phyloP scores from a whole-genome alignment of 768 basidiomycete genomes.

The Suillus spraguei region DNA sequence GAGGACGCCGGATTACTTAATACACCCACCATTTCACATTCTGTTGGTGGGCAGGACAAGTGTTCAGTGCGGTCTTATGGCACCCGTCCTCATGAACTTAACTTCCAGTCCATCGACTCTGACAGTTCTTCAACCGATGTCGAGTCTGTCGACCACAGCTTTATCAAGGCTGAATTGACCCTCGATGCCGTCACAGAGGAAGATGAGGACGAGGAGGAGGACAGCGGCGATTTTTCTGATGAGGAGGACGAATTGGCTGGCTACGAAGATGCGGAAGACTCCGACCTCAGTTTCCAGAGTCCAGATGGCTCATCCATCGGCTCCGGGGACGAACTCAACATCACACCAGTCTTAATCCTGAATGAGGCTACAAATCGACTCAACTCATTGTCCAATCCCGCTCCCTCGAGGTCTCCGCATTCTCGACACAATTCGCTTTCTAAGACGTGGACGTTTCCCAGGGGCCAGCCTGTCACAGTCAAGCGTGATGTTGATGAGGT shows the following conservation, averaged over 20 bases:
- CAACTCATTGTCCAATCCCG: conserved; percentile 14
- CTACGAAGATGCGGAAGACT: conserved; percentile 73
- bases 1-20: conserved; percentile 44
- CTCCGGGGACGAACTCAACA: conserved; percentile 50
- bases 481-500: conserved; percentile 47
- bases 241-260: conserved; percentile 61
- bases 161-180: conserved; percentile 44
- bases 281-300: conserved; percentile 48
- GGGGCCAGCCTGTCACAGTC: conserved; percentile 26
- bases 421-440: conserved; percentile 48
- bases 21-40: conserved; percentile 43
- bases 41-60: conserved; percentile 17
- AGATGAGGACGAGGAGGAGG: conserved; percentile 38
- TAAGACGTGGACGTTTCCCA: conserved; percentile 74
- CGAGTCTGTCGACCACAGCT: conserved; percentile 53
- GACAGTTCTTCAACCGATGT: conserved; percentile 68
- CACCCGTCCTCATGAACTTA: conserved; percentile 47
- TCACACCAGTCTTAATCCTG: conserved; percentile 21
- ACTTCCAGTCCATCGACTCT: conserved; percentile 54
- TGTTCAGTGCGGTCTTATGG: conserved; percentile 23
- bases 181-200: conserved; percentile 65
- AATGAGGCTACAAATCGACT: conserved; percentile 16
- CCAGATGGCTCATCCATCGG: conserved; percentile 54
- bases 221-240: conserved; percentile 41
- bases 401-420: conserved; percentile 28